Percentiles rank a stretch among this genome's conserved stretches.
Evolutionary conservation across 768 basidiomycete genomes (phyloP).

Genomic region (Mycena maculata): DNA sequence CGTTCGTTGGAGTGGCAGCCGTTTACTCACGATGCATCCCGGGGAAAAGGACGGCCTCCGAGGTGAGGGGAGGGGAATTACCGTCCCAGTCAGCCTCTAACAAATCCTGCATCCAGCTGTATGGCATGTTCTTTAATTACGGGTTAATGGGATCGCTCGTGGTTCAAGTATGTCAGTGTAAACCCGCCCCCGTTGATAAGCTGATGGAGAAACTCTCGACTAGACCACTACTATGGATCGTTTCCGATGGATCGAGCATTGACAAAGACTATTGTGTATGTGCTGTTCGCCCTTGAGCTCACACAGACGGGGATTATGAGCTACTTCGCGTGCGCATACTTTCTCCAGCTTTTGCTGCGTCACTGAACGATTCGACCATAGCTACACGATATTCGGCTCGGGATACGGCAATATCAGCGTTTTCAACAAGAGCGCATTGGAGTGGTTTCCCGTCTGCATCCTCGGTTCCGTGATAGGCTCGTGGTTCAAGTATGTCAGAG

Average conservation of each 20-base stretch:
- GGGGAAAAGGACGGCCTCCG: too few species aligned
- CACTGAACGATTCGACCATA: neutral
- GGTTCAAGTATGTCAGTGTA: conserved; percentile 49
- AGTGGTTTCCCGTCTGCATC: conserved; percentile 20
- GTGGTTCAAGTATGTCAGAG: too few species aligned
- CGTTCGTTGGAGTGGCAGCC: too few species aligned
- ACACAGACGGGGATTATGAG: conserved; percentile 21
- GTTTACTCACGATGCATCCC: too few species aligned
- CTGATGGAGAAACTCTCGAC: neutral
- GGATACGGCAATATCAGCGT: conserved; percentile 26
- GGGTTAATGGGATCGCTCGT: conserved; percentile 34
- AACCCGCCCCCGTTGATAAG: neutral
- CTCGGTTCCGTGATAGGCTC: conserved; percentile 23
- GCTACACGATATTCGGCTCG: conserved; percentile 28
- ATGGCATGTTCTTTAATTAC: conserved; percentile 22
- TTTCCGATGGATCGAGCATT: conserved; percentile 45
- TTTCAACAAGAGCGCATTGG: conserved; percentile 37
- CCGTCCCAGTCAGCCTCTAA: too few species aligned
- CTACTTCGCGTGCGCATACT: conserved; percentile 18
- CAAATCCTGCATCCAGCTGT: too few species aligned
- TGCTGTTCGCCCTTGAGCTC: conserved; percentile 15
- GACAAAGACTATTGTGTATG: conserved; percentile 22
- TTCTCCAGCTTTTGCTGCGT: neutral
- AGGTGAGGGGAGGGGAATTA: too few species aligned
- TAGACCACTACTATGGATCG: conserved; percentile 47